Conservation (phyloP, 768 basidiomycete species). For the Phallus indusiatus region DNA sequence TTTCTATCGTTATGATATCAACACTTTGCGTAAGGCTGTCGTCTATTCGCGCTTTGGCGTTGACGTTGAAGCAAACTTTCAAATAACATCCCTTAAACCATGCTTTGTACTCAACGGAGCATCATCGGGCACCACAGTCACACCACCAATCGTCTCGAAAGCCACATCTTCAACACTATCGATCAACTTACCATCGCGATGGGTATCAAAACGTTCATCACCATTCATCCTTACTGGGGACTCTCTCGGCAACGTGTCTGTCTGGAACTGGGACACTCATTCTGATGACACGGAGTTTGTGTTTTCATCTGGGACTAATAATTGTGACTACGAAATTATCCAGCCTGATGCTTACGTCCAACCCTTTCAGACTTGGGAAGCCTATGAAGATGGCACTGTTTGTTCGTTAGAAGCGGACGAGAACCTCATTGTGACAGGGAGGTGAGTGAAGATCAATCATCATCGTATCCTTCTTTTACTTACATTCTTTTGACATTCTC, state of each 20-base stretch:
- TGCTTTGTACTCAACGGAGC: conserved; percentile 26
- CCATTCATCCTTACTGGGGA: conserved; percentile 59
- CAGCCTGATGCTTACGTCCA: not conserved
- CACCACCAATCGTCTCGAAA: not conserved
- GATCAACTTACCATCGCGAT: not conserved
- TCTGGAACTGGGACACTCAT: conserved; percentile 33
- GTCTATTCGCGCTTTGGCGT: conserved; percentile 42
- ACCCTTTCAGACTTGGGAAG: conserved; percentile 41
- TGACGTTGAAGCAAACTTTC: conserved; percentile 42
- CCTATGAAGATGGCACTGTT: conserved; percentile 53
- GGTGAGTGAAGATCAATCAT: conserved; percentile 2
- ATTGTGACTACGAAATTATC: too few relatives aligned
- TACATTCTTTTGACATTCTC: not conserved
- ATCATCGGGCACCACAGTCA: not conserved
- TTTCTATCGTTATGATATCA: conserved; percentile 44
- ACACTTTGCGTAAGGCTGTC: conserved; percentile 19
- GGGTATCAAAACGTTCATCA: conserved; percentile 17
- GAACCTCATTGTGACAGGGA: conserved; percentile 49
- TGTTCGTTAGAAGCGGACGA: conserved; percentile 56
- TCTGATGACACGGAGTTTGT: not conserved
- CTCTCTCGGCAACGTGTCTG: conserved; percentile 48
- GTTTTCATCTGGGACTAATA: too few relatives aligned
- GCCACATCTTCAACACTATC: not conserved
- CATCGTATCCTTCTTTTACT: not conserved
- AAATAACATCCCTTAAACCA: conserved; percentile 41